These are phyloP conservation scores for Inga laurina DNA, from an alignment of 306 rosid genomes.

Conservation along the genomic window DNA sequence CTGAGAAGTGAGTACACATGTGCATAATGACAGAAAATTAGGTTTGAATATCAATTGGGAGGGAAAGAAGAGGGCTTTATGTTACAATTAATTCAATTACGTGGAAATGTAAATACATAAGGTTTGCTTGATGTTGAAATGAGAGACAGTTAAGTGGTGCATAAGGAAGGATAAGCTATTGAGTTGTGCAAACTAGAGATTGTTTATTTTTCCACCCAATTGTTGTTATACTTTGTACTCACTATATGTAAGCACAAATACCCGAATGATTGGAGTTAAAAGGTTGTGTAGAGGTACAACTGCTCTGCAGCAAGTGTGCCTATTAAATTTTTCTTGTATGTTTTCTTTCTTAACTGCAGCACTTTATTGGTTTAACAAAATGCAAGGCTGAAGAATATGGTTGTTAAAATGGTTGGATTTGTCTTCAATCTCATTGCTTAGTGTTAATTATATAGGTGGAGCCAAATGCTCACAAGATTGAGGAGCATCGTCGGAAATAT, in stretches of 20 bases:
- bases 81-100: not conserved
- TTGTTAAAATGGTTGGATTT: slow-evolving; percentile 12
- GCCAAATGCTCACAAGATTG: slow-evolving; percentile 87
- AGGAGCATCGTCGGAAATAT: slow-evolving; percentile 91
- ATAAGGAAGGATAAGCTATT: not conserved
- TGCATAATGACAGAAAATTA: not conserved
- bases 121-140: not conserved
- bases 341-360: not conserved
- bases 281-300: not conserved
- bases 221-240: not conserved
- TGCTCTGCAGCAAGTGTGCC: not conserved
- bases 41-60: not conserved
- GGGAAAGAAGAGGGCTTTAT: not conserved
- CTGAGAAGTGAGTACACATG: not conserved
- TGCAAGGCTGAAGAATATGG: not conserved
- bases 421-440: slow-evolving; percentile 26
- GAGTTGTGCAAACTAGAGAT: not conserved
- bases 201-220: not conserved
- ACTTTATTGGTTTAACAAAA: not conserved
- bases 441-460: slow-evolving; percentile 60
- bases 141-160: not conserved
- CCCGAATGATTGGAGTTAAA: not conserved
- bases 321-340: not conserved
- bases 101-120: not conserved
- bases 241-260: not conserved